Conservation (phyloP, 495 filamentous ascomycete genomes). For the Annulohypoxylon nitens region DNA sequence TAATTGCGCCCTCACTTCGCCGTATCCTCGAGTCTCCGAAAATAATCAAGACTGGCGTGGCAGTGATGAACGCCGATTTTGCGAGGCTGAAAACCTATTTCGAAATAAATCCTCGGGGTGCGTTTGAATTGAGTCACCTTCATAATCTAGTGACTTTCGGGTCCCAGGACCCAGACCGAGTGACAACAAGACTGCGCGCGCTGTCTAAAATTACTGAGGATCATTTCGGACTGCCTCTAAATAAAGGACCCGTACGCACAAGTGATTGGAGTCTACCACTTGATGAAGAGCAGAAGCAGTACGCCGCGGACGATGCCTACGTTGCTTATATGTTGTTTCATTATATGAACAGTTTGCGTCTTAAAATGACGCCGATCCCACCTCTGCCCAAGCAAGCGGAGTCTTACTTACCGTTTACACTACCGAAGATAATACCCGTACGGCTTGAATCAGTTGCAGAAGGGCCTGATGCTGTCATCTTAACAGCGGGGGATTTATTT, state of each 20-base stretch:
- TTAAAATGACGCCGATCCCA: slow-evolving; percentile 68
- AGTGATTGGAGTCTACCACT: slow-evolving; percentile 74
- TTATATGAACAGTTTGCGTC: slow-evolving; percentile 70
- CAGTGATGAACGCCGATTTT: slow-evolving; percentile 72
- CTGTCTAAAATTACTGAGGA: slow-evolving; percentile 71
- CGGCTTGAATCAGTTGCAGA: slow-evolving; percentile 24
- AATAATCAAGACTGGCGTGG: slow-evolving; percentile 76
- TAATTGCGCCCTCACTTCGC: slow-evolving; percentile 73
- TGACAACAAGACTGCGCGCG: slow-evolving; percentile 70
- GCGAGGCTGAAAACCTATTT: slow-evolving; percentile 71
- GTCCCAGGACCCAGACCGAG: slow-evolving; percentile 54
- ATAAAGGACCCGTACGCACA: slow-evolving; percentile 71
- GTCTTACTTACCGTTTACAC: slow-evolving; percentile 50
- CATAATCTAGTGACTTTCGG: slow-evolving; percentile 71
- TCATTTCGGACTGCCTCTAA: slow-evolving; percentile 74
- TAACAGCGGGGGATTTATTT: slow-evolving; percentile 22
- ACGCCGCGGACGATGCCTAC: slow-evolving; percentile 80
- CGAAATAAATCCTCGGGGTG: slow-evolving; percentile 65
- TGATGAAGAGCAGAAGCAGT: slow-evolving; percentile 65
- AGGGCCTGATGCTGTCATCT: neutral
- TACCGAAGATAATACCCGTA: neutral
- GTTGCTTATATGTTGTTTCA: slow-evolving; percentile 74
- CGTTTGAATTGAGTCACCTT: slow-evolving; percentile 79
- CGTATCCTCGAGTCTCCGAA: slow-evolving; percentile 70
- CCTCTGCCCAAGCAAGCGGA: slow-evolving; percentile 72